Evolutionary conservation across 495 filamentous ascomycete species (phyloP).

Genomic region (Trichoderma erinaceum): DNA sequence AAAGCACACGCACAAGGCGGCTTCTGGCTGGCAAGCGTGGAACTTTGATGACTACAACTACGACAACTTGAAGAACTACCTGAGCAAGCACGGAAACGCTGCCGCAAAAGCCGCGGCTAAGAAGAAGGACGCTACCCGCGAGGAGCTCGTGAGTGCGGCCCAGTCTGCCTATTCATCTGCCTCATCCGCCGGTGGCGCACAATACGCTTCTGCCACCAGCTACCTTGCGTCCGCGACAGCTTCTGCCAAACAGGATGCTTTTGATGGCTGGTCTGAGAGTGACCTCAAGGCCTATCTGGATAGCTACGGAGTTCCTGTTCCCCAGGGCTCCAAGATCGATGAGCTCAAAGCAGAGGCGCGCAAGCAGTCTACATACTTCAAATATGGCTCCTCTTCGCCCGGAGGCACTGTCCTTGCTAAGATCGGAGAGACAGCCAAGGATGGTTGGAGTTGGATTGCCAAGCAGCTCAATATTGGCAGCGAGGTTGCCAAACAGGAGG

Average conservation of each 20-base stretch:
- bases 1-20: conserved; percentile 64
- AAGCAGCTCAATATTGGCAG: conserved; percentile 55
- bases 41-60: conserved; percentile 78
- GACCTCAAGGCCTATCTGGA: conserved; percentile 80
- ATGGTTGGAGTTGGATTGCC: conserved; percentile 52
- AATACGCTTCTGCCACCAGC: conserved; percentile 69
- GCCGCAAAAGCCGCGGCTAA: conserved; percentile 64
- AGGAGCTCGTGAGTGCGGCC: conserved; percentile 66
- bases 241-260: conserved; percentile 59
- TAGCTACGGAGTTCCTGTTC: conserved; percentile 59
- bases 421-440: conserved; percentile 47
- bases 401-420: conserved; percentile 59
- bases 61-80: conserved; percentile 69
- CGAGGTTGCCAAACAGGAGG: conserved; percentile 56
- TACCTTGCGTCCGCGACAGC: conserved; percentile 64
- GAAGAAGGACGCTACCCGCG: conserved; percentile 59
- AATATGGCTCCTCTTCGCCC: conserved; percentile 65
- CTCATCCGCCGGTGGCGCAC: conserved; percentile 57
- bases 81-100: conserved; percentile 49
- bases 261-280: conserved; percentile 72
- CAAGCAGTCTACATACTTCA: conserved; percentile 68
- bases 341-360: conserved; percentile 61
- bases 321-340: conserved; percentile 52
- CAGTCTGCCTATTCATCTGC: conserved; percentile 65
- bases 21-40: conserved; percentile 67